A percentile compares a stretch with the other conserved stretches of the same genome.
Conservation (phyloP, 768 basidiomycete genomes). For the Polyporus arcularius region DNA sequence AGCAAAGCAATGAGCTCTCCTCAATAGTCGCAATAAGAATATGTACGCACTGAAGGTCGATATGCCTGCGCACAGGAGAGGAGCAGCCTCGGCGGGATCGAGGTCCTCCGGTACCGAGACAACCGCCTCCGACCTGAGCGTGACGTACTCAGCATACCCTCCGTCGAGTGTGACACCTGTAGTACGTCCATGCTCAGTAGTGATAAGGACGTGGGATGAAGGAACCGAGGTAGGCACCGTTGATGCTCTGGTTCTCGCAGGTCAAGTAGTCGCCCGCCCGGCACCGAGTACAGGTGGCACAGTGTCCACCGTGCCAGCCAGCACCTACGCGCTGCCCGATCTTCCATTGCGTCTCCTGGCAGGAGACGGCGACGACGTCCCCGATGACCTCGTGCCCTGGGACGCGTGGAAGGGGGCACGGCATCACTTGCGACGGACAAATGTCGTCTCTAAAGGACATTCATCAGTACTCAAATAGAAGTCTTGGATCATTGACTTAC, state of each 20-base stretch:
- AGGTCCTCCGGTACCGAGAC: slow-evolving; percentile 27
- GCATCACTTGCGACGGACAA: slow-evolving; percentile 17
- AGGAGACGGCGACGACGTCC: slow-evolving; percentile 23
- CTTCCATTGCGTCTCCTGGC: slow-evolving; percentile 22
- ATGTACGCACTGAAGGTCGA: slow-evolving; percentile 58
- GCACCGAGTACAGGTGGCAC: slow-evolving; percentile 27
- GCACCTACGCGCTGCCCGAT: slow-evolving; percentile 32
- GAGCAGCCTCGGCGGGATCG: slow-evolving; percentile 30
- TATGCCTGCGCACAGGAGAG: slow-evolving; percentile 38
- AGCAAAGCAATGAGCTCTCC: neutral
- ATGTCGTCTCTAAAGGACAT: slow-evolving; percentile 18
- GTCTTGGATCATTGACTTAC: slow-evolving; percentile 11
- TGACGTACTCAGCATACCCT: slow-evolving; percentile 31
- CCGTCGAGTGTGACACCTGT: slow-evolving; percentile 29
- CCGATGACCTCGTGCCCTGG: slow-evolving; percentile 33
- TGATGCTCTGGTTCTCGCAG: slow-evolving; percentile 26
- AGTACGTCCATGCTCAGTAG: too few relatives aligned
- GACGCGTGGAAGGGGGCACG: slow-evolving; percentile 25
- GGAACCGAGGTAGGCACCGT: slow-evolving; percentile 15
- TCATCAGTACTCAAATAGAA: neutral
- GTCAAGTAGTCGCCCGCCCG: slow-evolving; percentile 29
- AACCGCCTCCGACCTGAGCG: slow-evolving; percentile 29
- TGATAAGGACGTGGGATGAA: neutral
- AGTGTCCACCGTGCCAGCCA: slow-evolving; percentile 33
- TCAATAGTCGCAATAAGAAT: slow-evolving; percentile 68